Percentiles rank a stretch among this genome's conserved stretches.
Conservation (phyloP, 192 early-diverging fungal genomes). For the Coemansia sp. region DNA sequence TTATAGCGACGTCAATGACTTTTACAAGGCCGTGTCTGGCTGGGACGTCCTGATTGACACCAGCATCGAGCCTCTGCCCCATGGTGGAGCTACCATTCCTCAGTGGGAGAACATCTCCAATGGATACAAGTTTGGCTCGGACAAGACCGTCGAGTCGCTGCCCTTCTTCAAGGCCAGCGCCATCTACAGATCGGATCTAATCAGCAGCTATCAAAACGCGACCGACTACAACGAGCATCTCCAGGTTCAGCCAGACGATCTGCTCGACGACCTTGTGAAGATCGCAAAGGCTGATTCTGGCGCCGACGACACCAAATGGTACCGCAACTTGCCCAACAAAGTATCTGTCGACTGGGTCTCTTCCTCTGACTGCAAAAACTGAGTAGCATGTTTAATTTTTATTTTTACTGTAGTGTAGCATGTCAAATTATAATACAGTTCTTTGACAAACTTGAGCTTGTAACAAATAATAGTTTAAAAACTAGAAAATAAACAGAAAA, state of each 20-base stretch:
- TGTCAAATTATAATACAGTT: too few species aligned
- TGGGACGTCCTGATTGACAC: conserved; percentile 68
- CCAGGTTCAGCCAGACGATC: conserved; percentile 61
- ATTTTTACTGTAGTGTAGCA: too few species aligned
- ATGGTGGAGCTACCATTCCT: conserved; percentile 58
- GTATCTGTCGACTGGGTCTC: conserved; percentile 57
- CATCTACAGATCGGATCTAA: conserved; percentile 61
- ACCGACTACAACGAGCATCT: conserved; percentile 66
- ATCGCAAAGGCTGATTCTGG: conserved; percentile 52
- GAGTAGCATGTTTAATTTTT: too few species aligned
- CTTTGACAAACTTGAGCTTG: too few species aligned
- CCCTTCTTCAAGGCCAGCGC: conserved; percentile 62
- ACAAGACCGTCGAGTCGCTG: conserved; percentile 18
- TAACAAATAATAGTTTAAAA: not conserved
- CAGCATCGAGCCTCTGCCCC: conserved; percentile 53
- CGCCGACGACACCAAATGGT: conserved; percentile 60
- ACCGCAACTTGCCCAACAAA: conserved; percentile 66
- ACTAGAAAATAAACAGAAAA: not conserved
- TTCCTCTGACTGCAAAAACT: conserved; percentile 36
- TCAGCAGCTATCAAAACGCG: conserved; percentile 70
- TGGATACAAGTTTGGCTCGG: conserved; percentile 26
- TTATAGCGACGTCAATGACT: conserved; percentile 46
- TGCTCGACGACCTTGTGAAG: conserved; percentile 58
- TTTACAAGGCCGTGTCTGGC: conserved; percentile 53
- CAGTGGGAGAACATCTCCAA: conserved; percentile 37